phyloP scores from a whole-genome alignment of 768 basidiomycete genomes.

The Pleurotus pulmonarius region DNA sequence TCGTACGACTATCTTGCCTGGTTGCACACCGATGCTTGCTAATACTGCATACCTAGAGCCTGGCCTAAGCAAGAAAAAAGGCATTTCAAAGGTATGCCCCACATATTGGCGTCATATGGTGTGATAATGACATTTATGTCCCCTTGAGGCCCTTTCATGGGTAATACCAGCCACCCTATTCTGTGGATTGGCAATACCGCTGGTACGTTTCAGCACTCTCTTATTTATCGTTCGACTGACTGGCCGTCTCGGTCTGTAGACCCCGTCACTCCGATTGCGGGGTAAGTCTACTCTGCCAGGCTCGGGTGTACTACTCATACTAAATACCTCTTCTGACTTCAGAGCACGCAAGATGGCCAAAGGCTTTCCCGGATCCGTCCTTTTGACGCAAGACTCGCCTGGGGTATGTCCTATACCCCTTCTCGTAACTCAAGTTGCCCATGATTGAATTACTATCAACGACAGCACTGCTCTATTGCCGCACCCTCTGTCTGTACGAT shows the following conservation, averaged over 20 bases:
- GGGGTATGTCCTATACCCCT: constrained; percentile 25
- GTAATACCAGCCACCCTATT: constrained; percentile 36
- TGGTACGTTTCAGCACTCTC: constrained; percentile 14
- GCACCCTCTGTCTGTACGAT: constrained; percentile 19
- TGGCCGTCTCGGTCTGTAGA: constrained; percentile 2
- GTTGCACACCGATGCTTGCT: neutral
- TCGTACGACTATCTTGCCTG: constrained; percentile 11
- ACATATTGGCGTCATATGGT: neutral
- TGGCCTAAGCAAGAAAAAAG: neutral
- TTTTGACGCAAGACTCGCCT: constrained; percentile 37
- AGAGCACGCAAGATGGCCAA: constrained; percentile 37
- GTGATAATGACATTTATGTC: neutral
- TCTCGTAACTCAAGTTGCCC: constrained; percentile 10
- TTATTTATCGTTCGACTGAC: neutral
- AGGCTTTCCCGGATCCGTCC: constrained; percentile 33
- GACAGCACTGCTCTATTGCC: constrained; percentile 15
- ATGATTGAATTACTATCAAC: constrained; percentile 11
- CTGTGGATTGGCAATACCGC: constrained; percentile 38
- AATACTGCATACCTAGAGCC: neutral
- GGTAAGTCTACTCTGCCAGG: neutral
- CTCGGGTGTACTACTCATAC: neutral
- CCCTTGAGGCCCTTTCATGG: constrained; percentile 27
- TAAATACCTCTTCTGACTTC: neutral
- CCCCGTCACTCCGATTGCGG: constrained; percentile 15
- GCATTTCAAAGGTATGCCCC: neutral